Evolutionary conservation across 2,329 filamentous ascomycete species (phyloP).

Genomic region (Hirsutella rhossiliensis): DNA sequence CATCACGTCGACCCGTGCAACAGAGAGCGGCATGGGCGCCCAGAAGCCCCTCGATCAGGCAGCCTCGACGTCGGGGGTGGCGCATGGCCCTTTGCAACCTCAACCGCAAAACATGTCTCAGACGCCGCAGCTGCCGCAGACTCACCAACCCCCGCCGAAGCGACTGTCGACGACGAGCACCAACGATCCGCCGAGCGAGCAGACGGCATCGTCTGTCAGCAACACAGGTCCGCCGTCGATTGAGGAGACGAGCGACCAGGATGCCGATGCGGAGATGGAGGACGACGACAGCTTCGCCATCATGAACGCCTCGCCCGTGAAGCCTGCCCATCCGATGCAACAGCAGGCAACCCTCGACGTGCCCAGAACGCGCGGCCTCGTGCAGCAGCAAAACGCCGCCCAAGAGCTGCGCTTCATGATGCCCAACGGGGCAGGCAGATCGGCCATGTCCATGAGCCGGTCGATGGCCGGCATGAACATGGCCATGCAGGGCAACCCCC

Average conservation of each 20-base stretch:
- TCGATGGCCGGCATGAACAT: constrained; percentile 35
- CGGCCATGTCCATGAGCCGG: constrained; percentile 27
- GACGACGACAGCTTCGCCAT: constrained; percentile 44
- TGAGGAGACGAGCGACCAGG: constrained; percentile 34
- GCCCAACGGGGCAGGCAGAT: constrained; percentile 26
- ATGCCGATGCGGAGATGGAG: constrained; percentile 41
- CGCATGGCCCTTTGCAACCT: constrained; percentile 11
- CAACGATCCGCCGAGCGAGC: constrained; percentile 21
- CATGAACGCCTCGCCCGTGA: constrained; percentile 28
- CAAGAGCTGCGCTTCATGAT: constrained; percentile 29
- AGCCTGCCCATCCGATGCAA: constrained; percentile 24
- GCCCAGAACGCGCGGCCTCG: constrained; percentile 24
- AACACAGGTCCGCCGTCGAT: constrained; percentile 26
- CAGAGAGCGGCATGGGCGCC: constrained; percentile 31
- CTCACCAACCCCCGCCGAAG: constrained; percentile 12
- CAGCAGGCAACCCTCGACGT: constrained; percentile 31
- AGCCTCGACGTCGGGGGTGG: constrained; percentile 7
- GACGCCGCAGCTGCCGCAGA: constrained; percentile 11
- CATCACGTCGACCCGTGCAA: constrained; percentile 36
- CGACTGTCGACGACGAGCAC: constrained; percentile 22
- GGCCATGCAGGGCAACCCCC: constrained; percentile 24
- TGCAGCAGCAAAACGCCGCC: constrained; percentile 17
- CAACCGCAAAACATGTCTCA: constrained; percentile 10
- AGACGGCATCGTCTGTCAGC: constrained; percentile 16
- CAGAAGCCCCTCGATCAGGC: constrained; percentile 36